phyloP scores from a whole-genome alignment of 2,329 filamentous ascomycete genomes.

The Colletotrichum sp. region DNA sequence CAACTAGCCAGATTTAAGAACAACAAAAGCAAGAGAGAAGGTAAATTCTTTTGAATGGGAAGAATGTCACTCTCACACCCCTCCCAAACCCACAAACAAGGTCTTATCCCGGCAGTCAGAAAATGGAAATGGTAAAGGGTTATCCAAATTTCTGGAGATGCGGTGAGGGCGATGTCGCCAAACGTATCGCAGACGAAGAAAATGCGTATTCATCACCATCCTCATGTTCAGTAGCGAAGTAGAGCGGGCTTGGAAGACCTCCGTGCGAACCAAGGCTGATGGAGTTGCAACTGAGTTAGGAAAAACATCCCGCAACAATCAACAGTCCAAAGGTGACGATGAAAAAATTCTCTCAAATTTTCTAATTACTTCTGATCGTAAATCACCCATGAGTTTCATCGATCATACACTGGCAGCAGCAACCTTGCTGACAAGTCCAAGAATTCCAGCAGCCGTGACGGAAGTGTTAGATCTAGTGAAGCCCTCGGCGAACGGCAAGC shows the following conservation, averaged over 20 bases:
- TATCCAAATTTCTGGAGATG: not conserved
- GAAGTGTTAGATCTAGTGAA: conserved; percentile 7
- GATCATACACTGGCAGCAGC: not conserved
- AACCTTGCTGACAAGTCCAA: conserved; percentile 14
- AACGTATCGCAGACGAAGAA: not conserved
- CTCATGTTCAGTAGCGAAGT: not conserved
- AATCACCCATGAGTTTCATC: not conserved
- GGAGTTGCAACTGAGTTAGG: not conserved
- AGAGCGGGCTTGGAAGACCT: not conserved
- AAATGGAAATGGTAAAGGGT: not conserved
- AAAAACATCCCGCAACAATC: not conserved
- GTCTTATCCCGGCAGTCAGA: not conserved
- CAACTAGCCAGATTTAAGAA: not conserved
- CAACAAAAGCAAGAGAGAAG: not conserved
- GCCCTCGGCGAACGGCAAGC: conserved; percentile 16
- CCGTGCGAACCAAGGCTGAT: not conserved
- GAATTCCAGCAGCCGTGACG: conserved; percentile 14
- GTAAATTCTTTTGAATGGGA: not conserved
- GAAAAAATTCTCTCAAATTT: not conserved
- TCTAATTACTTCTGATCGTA: not conserved
- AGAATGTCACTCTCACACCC: not conserved
- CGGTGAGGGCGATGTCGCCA: not conserved
- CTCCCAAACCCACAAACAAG: not conserved
- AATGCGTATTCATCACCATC: not conserved
- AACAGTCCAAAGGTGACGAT: not conserved